phyloP scores from a whole-genome alignment of 768 basidiomycete species.

The Suillus paluster region DNA sequence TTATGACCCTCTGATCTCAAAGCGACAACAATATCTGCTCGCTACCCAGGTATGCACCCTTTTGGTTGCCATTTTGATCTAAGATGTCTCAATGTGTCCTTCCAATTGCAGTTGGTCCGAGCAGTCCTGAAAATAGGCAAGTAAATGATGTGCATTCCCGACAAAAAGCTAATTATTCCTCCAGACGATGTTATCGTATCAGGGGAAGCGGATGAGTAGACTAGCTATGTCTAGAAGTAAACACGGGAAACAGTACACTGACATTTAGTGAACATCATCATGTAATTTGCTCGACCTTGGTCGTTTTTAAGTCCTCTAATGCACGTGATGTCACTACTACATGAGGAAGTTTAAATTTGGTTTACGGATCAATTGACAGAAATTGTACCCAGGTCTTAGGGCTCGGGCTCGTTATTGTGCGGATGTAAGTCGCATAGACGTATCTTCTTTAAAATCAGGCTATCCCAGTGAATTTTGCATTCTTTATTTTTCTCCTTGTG shows the following conservation, averaged over 20 bases:
- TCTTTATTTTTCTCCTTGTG: neutral
- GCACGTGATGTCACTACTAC: constrained; percentile 4
- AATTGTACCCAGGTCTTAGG: neutral
- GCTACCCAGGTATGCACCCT: constrained; percentile 82
- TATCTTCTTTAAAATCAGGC: neutral
- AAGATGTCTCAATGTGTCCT: constrained; percentile 9
- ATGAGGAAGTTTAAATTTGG: neutral
- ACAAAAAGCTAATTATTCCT: constrained; percentile 12
- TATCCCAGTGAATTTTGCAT: neutral
- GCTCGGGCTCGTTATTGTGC: neutral
- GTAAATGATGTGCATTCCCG: constrained; percentile 23
- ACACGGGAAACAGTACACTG: constrained; percentile 9
- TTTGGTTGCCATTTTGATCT: neutral
- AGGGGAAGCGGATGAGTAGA: constrained; percentile 71
- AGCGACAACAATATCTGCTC: constrained; percentile 94
- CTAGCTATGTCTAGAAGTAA: constrained; percentile 22
- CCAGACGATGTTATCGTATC: constrained; percentile 80
- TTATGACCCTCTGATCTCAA: constrained; percentile 96
- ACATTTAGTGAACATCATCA: constrained; percentile 22
- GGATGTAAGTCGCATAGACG: neutral
- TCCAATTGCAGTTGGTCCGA: constrained; percentile 63
- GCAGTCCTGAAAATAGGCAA: constrained; percentile 88
- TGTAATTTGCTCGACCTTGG: constrained; percentile 24
- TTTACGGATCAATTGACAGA: neutral
- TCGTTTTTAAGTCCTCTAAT: neutral